A percentile compares a stretch with the other conserved stretches of the same genome.
Conservation (phyloP, 129 eudicot genomes). For the Pseudognaphalium luteoalbum region DNA sequence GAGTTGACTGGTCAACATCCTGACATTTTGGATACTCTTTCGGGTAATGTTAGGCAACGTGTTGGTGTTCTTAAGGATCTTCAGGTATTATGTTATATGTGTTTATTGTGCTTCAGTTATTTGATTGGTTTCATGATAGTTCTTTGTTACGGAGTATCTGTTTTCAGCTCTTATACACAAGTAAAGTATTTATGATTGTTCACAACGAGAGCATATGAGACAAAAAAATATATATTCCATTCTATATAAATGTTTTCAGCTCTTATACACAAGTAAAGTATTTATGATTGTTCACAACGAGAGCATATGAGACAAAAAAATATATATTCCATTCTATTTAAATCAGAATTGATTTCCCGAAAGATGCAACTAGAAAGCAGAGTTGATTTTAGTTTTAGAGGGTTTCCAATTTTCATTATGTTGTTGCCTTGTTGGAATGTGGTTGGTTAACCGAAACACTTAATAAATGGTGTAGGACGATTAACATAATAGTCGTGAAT, state of each 20-base stretch:
- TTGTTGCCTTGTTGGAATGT: not conserved
- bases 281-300: not conserved
- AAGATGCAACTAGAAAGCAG: not conserved
- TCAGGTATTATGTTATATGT: slow-evolving; percentile 40
- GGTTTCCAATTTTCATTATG: not conserved
- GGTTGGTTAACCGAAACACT: not conserved
- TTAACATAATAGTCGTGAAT: not conserved
- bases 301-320: not conserved
- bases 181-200: not conserved
- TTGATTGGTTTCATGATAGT: not conserved
- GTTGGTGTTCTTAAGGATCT: slow-evolving; percentile 66
- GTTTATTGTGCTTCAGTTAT: slow-evolving; percentile 1
- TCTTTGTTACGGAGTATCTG: not conserved
- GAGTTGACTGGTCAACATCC: slow-evolving; percentile 64
- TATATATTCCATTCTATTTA: not conserved
- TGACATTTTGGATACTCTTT: slow-evolving; percentile 53
- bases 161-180: slow-evolving; percentile 11
- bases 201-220: not conserved
- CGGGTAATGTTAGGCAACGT: slow-evolving; percentile 56
- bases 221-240: not conserved
- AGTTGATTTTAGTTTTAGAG: not conserved
- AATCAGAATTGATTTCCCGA: not conserved
- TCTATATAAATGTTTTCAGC: slow-evolving; percentile 1
- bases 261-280: not conserved
- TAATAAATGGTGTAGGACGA: not conserved